Evolutionary conservation across 225 moss, liverwort and hornwort genomes (phyloP).

Genomic region (Anthoceros angustus): DNA sequence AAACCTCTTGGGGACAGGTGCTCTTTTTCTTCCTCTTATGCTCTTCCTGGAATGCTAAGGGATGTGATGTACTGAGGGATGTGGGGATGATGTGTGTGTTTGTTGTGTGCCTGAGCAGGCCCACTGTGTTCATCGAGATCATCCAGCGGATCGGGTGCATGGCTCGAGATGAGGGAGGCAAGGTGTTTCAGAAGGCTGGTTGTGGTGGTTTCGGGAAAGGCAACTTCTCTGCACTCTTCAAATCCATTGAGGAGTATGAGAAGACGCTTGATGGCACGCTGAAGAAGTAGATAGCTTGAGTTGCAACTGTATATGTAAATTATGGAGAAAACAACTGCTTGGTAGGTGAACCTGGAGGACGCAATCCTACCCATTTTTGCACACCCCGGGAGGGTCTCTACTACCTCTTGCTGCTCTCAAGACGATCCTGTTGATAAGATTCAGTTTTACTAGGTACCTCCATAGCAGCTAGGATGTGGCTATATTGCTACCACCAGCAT

Average conservation of each 20-base stretch:
- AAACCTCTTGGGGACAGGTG: slow-evolving; percentile 88
- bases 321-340: too few species aligned
- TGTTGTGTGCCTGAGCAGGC: slow-evolving; percentile 21
- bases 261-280: slow-evolving; percentile 15
- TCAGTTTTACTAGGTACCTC: too few species aligned
- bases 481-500: too few species aligned
- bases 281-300: not conserved
- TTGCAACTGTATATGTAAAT: not conserved
- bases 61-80: not conserved
- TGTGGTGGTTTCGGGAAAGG: slow-evolving; percentile 68
- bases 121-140: slow-evolving; percentile 76
- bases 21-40: not conserved
- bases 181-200: slow-evolving; percentile 41
- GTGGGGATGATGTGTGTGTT: not conserved
- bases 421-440: too few species aligned
- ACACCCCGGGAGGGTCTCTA: too few species aligned
- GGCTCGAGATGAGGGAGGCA: slow-evolving; percentile 37
- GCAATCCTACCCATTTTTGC: too few species aligned
- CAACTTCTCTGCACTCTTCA: slow-evolving; percentile 71
- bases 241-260: slow-evolving; percentile 66
- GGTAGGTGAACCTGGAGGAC: too few species aligned
- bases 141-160: slow-evolving; percentile 74
- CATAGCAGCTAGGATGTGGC: too few species aligned
- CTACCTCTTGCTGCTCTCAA: too few species aligned
- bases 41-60: not conserved